A percentile compares a stretch with the other conserved stretches of the same genome.
Evolutionary conservation across 495 filamentous ascomycete genomes (phyloP).

Genomic region (Aspergillus diversus): DNA sequence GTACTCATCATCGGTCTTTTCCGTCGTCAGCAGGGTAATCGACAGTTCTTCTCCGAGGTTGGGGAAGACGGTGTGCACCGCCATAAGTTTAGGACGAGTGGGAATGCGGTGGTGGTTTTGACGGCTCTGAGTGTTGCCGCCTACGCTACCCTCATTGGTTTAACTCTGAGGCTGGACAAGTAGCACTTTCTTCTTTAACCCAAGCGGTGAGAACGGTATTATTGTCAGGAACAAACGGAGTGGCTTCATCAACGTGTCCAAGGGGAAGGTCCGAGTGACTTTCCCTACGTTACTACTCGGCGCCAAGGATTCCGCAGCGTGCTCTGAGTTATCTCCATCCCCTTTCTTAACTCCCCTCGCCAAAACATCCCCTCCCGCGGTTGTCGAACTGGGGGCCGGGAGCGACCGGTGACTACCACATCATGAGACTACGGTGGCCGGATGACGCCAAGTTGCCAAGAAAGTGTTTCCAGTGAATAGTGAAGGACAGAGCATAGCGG

Average conservation of each 20-base stretch:
- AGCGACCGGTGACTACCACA: conserved; percentile 3
- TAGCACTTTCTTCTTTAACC: conserved; percentile 4
- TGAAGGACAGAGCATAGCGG: neutral
- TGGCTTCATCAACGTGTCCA: neutral
- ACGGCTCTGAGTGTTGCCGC: conserved; percentile 80
- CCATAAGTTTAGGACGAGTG: conserved; percentile 88
- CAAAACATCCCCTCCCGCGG: neutral
- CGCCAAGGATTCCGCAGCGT: conserved; percentile 36
- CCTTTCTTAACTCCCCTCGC: neutral
- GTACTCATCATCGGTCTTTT: conserved; percentile 80
- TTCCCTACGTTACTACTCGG: conserved; percentile 43
- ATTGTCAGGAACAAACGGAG: neutral
- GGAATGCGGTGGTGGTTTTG: conserved; percentile 75
- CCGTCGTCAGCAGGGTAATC: conserved; percentile 85
- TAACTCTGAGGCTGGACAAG: conserved; percentile 63
- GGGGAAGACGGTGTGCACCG: conserved; percentile 66
- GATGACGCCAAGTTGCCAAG: conserved; percentile 17
- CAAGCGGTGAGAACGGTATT: neutral
- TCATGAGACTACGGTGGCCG: conserved; percentile 18
- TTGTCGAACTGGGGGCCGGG: neutral
- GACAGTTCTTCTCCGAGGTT: conserved; percentile 84
- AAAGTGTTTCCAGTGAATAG: neutral
- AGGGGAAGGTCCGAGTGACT: neutral
- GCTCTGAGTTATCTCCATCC: neutral
- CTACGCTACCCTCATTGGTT: conserved; percentile 76